A percentile compares a stretch with the other conserved stretches of the same genome.
These are phyloP conservation scores for Camelina sativa DNA, from an alignment of 345 rosid species.

Conservation along the genomic window DNA sequence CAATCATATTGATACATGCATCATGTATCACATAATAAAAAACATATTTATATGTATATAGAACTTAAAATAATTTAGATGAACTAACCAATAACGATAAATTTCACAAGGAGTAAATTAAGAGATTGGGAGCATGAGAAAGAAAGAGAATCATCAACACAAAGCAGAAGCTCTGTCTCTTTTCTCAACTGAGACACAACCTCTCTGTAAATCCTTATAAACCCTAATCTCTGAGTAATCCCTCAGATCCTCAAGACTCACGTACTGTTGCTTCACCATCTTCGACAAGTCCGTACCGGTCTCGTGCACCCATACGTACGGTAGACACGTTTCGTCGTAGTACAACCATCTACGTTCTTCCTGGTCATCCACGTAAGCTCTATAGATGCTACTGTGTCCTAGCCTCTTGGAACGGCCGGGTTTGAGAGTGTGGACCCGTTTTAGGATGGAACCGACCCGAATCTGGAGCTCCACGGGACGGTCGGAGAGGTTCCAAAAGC, in stretches of 20 bases:
- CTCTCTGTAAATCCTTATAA: constrained; percentile 69
- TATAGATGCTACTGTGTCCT: constrained; percentile 74
- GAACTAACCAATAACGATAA: constrained; percentile 16
- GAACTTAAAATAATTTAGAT: constrained; percentile 14
- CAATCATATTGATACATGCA: constrained; percentile 11
- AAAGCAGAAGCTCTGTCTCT: constrained; percentile 67
- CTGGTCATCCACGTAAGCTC: constrained; percentile 51
- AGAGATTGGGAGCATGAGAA: constrained; percentile 1
- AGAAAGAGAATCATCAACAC: constrained; percentile 55
- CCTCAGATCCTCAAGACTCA: constrained; percentile 81
- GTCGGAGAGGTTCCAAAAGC: constrained; percentile 80
- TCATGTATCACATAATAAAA: constrained; percentile 16
- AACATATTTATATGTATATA: background rate
- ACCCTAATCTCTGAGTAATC: constrained; percentile 83
- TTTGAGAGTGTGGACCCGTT: constrained; percentile 77
- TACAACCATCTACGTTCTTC: constrained; percentile 68
- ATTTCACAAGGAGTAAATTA: background rate
- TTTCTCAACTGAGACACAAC: constrained; percentile 75
- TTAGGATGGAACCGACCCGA: constrained; percentile 82
- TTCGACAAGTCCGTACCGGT: constrained; percentile 68
- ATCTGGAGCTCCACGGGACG: constrained; percentile 75
- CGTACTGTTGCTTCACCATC: constrained; percentile 90
- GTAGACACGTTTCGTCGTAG: constrained; percentile 74
- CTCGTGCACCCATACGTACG: constrained; percentile 87
- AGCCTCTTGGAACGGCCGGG: constrained; percentile 81